phyloP scores from a whole-genome alignment of 2,329 filamentous ascomycete species.

The Penicillium sp. region DNA sequence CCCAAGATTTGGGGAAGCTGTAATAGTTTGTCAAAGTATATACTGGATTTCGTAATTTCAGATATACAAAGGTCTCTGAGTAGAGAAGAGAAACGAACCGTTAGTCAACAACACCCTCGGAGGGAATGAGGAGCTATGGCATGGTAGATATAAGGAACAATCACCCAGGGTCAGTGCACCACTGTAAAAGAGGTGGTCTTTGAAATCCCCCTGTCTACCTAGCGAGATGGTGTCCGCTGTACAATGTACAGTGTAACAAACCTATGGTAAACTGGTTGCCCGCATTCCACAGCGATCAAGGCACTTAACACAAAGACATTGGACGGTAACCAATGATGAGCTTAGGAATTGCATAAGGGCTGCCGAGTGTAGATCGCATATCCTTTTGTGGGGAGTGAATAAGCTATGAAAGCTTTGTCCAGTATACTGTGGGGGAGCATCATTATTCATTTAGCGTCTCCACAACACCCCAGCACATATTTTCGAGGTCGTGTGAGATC shows the following conservation, averaged over 20 bases:
- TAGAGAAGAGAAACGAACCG: not conserved
- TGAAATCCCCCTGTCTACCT: constrained; percentile 6
- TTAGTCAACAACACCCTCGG: not conserved
- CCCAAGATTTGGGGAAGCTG: not conserved
- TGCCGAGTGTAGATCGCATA: not conserved
- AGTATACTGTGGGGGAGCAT: not conserved
- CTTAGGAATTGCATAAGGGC: not conserved
- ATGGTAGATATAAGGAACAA: constrained; percentile 23
- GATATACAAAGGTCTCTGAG: not conserved
- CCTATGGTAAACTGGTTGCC: not conserved
- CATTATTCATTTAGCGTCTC: not conserved
- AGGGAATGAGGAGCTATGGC: constrained; percentile 5
- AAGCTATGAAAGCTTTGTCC: not conserved
- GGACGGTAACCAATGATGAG: not conserved
- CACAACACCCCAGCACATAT: not conserved
- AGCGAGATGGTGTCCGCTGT: not conserved
- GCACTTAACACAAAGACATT: not conserved
- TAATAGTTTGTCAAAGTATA: not conserved
- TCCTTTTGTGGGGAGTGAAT: not conserved
- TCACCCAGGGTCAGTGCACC: constrained; percentile 3
- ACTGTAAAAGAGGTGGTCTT: not conserved
- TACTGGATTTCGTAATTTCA: not conserved
- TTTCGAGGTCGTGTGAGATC: not conserved
- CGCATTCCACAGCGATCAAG: constrained; percentile 13
- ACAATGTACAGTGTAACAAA: constrained; percentile 2